A percentile compares a stretch with the other conserved stretches of the same genome.
Conservation (phyloP, 441 rosid genomes). For the Gossypium davidsonii region DNA sequence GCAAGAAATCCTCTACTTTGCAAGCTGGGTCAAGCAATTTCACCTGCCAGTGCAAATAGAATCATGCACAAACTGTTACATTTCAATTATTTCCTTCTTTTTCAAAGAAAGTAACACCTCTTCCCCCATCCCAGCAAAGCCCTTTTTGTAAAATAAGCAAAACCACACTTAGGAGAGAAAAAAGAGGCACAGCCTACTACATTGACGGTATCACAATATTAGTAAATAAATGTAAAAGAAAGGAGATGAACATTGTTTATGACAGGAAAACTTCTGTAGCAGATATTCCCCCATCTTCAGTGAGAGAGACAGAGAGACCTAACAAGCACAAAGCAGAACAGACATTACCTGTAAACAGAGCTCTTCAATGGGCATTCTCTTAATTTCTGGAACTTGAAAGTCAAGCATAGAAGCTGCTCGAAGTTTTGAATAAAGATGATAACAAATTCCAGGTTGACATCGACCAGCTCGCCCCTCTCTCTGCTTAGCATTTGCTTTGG, state of each 20-base stretch:
- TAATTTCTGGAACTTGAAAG: conserved; percentile 85
- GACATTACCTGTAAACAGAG: conserved; percentile 82
- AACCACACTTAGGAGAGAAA: not conserved
- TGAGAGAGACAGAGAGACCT: not conserved
- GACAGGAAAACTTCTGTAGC: not conserved
- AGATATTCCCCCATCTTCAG: not conserved
- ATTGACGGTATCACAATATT: not conserved
- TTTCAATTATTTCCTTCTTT: not conserved
- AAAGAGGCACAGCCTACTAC: not conserved
- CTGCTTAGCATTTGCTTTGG: conserved; percentile 95
- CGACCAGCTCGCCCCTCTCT: conserved; percentile 98
- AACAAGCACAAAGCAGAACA: not conserved
- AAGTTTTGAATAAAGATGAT: conserved; percentile 79
- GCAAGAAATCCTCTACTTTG: conserved; percentile 62
- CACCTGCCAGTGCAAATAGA: conserved; percentile 44
- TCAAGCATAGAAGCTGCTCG: conserved; percentile 80
- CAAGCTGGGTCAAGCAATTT: conserved; percentile 80
- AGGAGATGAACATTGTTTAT: not conserved
- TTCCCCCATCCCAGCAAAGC: not conserved
- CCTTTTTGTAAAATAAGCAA: not conserved
- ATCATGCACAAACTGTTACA: conserved; percentile 15
- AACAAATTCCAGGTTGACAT: conserved; percentile 94
- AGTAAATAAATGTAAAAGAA: conserved; percentile 2
- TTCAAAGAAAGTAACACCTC: conserved; percentile 1
- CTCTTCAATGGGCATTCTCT: conserved; percentile 90